Evolutionary conservation across 441 rosid species (phyloP).

Genomic region (Arabidopsis hybrid): DNA sequence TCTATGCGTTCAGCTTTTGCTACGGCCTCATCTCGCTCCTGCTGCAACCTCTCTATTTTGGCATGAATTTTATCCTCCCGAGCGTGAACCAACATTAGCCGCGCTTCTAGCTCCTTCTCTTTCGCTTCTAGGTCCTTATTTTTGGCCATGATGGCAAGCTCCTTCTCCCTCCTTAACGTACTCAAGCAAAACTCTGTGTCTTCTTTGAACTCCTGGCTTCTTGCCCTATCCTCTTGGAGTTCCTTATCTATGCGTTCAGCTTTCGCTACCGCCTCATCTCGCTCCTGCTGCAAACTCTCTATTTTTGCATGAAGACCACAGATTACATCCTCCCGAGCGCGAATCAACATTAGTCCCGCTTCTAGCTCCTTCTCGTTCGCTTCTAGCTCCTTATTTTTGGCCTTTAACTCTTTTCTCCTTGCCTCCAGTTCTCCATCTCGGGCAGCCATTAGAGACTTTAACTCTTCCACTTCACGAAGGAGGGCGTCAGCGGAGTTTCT

Average conservation of each 20-base stretch:
- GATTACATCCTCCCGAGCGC: background rate
- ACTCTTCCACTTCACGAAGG: background rate
- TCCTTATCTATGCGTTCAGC: background rate
- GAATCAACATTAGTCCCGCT: background rate
- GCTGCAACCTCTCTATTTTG: background rate
- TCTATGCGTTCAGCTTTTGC: no score
- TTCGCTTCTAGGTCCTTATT: no score
- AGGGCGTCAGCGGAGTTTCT: background rate
- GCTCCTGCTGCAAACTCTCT: background rate
- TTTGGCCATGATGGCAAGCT: no score
- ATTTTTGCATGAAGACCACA: background rate
- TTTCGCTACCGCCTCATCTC: background rate
- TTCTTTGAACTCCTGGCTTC: background rate
- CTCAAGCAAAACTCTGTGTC: background rate
- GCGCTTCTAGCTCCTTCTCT: background rate
- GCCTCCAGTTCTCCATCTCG: background rate
- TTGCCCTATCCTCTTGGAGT: background rate
- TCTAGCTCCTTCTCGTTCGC: background rate
- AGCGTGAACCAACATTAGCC: background rate
- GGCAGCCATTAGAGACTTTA: conserved; percentile 4
- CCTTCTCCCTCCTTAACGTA: no score
- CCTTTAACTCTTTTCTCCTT: background rate
- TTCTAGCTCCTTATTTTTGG: background rate
- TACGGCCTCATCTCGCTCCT: background rate
- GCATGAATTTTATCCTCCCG: background rate